Base-by-base conservation (phyloP, 2,329 filamentous ascomycete genomes). In the Chrysoporthe puriensis region DNA sequence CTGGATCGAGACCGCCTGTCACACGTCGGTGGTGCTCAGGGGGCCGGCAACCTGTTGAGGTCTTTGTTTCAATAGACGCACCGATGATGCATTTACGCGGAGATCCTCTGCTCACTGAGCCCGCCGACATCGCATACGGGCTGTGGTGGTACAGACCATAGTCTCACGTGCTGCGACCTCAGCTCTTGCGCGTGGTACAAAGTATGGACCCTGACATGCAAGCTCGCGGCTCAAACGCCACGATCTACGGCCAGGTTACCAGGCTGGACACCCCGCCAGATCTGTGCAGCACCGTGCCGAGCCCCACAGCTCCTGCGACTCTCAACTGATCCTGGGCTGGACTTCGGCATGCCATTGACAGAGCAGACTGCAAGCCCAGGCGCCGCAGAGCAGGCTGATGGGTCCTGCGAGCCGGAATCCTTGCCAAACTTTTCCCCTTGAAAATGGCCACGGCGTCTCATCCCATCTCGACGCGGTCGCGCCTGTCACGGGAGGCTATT, bases 181-280 rank as follows among this genome's bases (percentile, higher is more conserved):
- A 54, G 36, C 42, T 40, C 50, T 32, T 42, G 21, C 42, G 48
- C 44, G 57, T 40, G 63, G 46, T 54, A 57, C 50, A 54, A 54
- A 54, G 50, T 46, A 62, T 60, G 58, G 64, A 54, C 36, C 36
- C 34, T 43, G 36, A 18, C 34, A 18, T 60, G 64, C 60, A 44
- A 62, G 57, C 52, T 57, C 58, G 64, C 66, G 66, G 66, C 66
- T 68, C 66, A 68, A 66, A 67, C 60, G 54, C 60, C 54, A 63
- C 60, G 64, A 69, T 63, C 54, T 26, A 40, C 64, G 48, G 52
- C 67, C 62, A 63, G 63, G 59, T 65, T 61, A 11, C 61, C 48
- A 54, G 18, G 54, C 36, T 50, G 32, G 26, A 57, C 56, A 56
- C 52, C 64, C 50, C 57, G 48, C 64, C 61, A 64, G 57, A 62